phyloP scores from a whole-genome alignment of 192 early-diverging fungal genomes.

The Backusella parvicylindrica region DNA sequence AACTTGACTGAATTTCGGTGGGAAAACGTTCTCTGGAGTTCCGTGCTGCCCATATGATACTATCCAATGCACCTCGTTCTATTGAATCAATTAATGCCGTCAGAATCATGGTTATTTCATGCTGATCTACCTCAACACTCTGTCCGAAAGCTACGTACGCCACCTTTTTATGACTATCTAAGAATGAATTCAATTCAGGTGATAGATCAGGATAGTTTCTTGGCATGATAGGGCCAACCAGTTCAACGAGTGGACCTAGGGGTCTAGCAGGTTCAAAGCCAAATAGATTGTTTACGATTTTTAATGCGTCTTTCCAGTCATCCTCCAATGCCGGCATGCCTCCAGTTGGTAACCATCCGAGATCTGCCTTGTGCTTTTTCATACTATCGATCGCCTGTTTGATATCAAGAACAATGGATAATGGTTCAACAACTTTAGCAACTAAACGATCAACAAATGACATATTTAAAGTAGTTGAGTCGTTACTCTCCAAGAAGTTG shows the following conservation, averaged over 20 bases:
- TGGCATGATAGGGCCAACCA: constrained; percentile 35
- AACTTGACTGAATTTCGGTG: background rate
- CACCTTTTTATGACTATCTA: constrained; percentile 12
- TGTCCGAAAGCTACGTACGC: constrained; percentile 35
- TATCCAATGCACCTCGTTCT: constrained; percentile 28
- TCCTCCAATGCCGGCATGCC: background rate
- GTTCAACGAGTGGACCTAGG: constrained; percentile 22
- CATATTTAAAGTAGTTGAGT: background rate
- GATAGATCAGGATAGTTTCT: constrained; percentile 13
- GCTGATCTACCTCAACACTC: background rate
- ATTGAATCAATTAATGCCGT: constrained; percentile 21
- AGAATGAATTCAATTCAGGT: background rate
- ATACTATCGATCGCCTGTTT: background rate
- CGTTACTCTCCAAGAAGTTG: background rate
- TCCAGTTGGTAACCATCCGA: background rate
- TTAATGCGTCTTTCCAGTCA: constrained; percentile 12
- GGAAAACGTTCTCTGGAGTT: background rate
- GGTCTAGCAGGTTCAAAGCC: constrained; percentile 24
- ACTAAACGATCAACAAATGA: constrained; percentile 7
- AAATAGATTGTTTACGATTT: constrained; percentile 25
- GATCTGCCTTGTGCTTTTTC: background rate
- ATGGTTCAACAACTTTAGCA: background rate
- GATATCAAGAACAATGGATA: background rate
- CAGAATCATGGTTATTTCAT: constrained; percentile 17
- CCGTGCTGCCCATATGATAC: constrained; percentile 29